Evolutionary conservation across 1,284 basidiomycete genomes (phyloP), one percentile per base, ranked within the genome.

Genomic region (Ustilago curta): DNA sequence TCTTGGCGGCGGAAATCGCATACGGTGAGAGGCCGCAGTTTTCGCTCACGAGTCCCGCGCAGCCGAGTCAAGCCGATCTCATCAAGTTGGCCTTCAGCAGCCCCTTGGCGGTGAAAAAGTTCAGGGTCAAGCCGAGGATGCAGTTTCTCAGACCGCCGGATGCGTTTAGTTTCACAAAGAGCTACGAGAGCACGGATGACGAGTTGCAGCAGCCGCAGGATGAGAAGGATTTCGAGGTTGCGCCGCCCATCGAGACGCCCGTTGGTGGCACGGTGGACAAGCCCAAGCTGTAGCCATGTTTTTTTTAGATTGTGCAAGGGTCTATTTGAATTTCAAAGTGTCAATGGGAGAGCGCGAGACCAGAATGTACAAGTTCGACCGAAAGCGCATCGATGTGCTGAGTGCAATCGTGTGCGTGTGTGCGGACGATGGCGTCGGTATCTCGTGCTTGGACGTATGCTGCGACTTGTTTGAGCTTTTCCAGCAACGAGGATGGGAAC

Each of bases 91-190:
- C 78, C 7, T 84, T 84, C 48, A 48, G 68, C 12, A 75, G 81
- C 14, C 76, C 76, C 1, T 11, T 78, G 25, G 78, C 78, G 5
- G 49, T 78, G 5, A 71, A 69, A 29, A 76, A 66, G 59, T 71
- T 75, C 39, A 62, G 79, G 18, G 81, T 83, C 8, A 76, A 76
- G 37, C 81, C 81, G 14, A 68, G 81, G n/a, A 80, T 83, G 77
- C 70, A 69, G 21, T 76, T 76, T 53, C 44, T 76, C 14, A 57
- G 62, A 32, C n/a, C 59, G 1, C 68, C 63, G 4, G 73, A 76
- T 45, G 45, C 51, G 0, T 63, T 70, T 29, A 53, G 52, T 23
- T 62, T 66, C 25, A 48, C 27, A 4, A 69, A 64, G 21, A 62
- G 57, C 18, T 53, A 44, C 8, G 57, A 67, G 45, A 50, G 42